Conservation (phyloP, 1,284 basidiomycete genomes). For the Marasmius oreades region DNA sequence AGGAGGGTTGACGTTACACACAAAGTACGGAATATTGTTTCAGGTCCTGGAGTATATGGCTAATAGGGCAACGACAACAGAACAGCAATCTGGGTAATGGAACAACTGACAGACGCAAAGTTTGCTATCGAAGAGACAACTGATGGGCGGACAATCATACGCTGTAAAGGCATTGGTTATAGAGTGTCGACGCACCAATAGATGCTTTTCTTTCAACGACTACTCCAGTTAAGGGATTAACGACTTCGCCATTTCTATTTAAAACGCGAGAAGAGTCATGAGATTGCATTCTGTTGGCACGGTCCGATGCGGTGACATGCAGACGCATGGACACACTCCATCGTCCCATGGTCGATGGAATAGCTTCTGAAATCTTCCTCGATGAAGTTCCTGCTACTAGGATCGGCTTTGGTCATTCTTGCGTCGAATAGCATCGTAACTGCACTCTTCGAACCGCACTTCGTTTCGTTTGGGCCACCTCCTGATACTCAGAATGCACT, state of each 20-base stretch:
- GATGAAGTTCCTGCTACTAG: too few species aligned
- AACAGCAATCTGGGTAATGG: conserved; percentile 70
- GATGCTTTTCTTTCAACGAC: neutral
- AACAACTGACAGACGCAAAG: conserved; percentile 58
- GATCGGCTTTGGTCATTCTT: neutral
- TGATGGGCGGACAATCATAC: conserved; percentile 36
- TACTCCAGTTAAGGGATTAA: too few species aligned
- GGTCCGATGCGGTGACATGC: too few species aligned
- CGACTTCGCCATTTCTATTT: too few species aligned
- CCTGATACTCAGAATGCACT: neutral
- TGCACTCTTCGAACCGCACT: conserved; percentile 6
- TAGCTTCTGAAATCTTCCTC: too few species aligned
- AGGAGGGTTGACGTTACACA: conserved; percentile 61
- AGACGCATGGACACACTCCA: too few species aligned
- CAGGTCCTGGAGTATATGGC: neutral
- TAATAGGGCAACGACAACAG: conserved; percentile 30
- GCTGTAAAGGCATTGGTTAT: conserved; percentile 58
- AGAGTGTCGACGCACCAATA: conserved; percentile 2
- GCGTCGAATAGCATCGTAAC: neutral
- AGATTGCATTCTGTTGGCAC: too few species aligned
- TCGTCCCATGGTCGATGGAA: too few species aligned
- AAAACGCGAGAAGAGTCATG: too few species aligned
- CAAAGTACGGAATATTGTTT: conserved; percentile 38
- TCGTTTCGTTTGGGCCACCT: neutral
- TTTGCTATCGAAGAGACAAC: conserved; percentile 43